Percentiles rank a stretch among this genome's conserved stretches.
Evolutionary conservation across 352 stramenopile species (phyloP).

Genomic region (Pythium rhizo-oryzae): DNA sequence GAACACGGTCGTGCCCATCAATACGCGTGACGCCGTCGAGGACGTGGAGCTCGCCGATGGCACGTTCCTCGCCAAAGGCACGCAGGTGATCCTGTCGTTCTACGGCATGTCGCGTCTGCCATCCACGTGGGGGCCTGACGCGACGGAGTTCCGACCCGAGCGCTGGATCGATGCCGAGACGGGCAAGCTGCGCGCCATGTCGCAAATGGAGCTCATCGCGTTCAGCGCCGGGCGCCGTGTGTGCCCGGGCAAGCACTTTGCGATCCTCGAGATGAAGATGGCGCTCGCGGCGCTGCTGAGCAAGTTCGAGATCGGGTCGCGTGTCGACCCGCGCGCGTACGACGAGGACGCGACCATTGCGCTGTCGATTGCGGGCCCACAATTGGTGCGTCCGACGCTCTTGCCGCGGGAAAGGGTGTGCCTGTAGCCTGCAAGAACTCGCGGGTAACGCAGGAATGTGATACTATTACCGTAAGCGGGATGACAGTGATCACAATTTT

Average conservation of each 20-base stretch:
- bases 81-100: conserved; percentile 48
- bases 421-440: too few species aligned
- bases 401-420: too few species aligned
- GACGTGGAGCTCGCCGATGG: conserved; percentile 67
- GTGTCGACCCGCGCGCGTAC: conserved; percentile 30
- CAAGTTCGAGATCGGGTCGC: conserved; percentile 41
- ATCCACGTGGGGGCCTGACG: conserved; percentile 65
- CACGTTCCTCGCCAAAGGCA: conserved; percentile 55
- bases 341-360: conserved; percentile 33
- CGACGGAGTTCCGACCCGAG: conserved; percentile 61
- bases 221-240: conserved; percentile 70
- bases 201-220: conserved; percentile 61
- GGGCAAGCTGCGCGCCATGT: conserved; percentile 37
- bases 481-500: too few species aligned
- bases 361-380: conserved; percentile 40
- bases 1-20: conserved; percentile 58
- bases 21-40: conserved; percentile 43
- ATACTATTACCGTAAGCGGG: too few species aligned
- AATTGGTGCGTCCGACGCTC: conserved; percentile 2
- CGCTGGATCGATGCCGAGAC: conserved; percentile 61
- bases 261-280: conserved; percentile 69
- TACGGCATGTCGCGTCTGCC: conserved; percentile 36
- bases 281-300: conserved; percentile 44
- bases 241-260: conserved; percentile 61
- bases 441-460: too few species aligned